Evolutionary conservation across 176 grass and related monocot species (phyloP), one percentile per base, ranked within the genome.

Genomic region (Areca catechu): DNA sequence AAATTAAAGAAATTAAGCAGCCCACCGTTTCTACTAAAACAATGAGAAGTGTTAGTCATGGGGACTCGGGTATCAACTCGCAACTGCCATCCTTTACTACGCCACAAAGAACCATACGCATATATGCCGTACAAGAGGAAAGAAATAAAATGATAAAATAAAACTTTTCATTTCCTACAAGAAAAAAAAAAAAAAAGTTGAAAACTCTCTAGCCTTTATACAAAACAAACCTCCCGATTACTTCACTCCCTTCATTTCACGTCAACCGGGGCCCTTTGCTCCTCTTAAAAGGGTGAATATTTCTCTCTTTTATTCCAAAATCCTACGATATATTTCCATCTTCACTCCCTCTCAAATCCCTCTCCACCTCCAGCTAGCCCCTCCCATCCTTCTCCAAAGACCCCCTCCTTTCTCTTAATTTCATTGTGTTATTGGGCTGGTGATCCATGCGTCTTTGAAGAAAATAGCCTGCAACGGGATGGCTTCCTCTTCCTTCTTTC

Each of bases 381-480:
- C 79, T 65, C 74, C 77, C 75, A 68, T 74, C 60, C 53, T 50
- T 51, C 29, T 75, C 47, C 65, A 29, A 29, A 58, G 47, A 15
- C 48, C 58, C 34, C 34, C 7, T 43, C 34, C 34, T 43, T 37
- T 10, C 52, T 24, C 21, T 29, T n/a, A n/a, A n/a, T n/a, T 71
- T 23, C 80, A 65, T 37, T 25, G 29, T 57, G 51, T 27, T 9
- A 6, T 34, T 21, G 61, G 28, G 43, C 24, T 56, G 49, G 24
- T 62, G 20, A 16, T 52, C 22, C 27, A 20, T 50, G n/a, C 24
- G 29, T 23, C 3, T 53, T n/a, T 74, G 80, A 82, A 70, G 77
- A 62, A 69, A 72, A 89, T 99, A 75, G 94, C 78, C 74, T 83
- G 88, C 81, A 85, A 89, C 85, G 88, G 86, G 54, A 85, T 89